A percentile compares a stretch with the other conserved stretches of the same genome.
Conservation (phyloP, 2,329 filamentous ascomycete species). For the Trichoderma sp. region DNA sequence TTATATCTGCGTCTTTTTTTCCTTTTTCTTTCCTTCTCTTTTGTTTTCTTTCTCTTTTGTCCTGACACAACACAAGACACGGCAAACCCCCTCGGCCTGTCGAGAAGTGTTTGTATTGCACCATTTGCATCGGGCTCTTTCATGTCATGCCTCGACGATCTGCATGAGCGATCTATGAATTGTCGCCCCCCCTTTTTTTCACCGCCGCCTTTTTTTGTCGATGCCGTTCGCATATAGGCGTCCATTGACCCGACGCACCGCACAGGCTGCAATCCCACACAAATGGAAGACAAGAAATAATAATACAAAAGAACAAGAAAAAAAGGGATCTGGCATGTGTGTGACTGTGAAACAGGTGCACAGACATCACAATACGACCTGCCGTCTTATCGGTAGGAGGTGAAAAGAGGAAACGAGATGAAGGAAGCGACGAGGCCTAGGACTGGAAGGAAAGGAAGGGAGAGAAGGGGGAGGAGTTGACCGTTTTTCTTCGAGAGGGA, state of each 20-base stretch:
- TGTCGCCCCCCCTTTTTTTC: constrained; percentile 30
- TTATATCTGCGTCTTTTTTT: neutral
- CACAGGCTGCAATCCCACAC: neutral
- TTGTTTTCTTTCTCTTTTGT: too few species aligned
- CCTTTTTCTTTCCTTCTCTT: too few species aligned
- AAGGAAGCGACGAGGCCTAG: neutral
- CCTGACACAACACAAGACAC: too few species aligned
- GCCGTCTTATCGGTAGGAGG: constrained; percentile 20
- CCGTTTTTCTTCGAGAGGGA: constrained; percentile 12
- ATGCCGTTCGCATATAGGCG: constrained; percentile 28
- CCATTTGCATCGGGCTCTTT: constrained; percentile 31
- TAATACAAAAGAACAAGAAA: too few species aligned
- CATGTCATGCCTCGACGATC: constrained; percentile 48
- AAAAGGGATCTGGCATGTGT: neutral
- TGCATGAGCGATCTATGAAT: constrained; percentile 55
- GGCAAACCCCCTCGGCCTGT: neutral
- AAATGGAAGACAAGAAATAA: constrained; percentile 5
- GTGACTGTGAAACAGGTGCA: constrained; percentile 6
- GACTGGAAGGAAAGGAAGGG: constrained; percentile 24
- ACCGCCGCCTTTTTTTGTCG: constrained; percentile 27
- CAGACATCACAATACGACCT: constrained; percentile 24
- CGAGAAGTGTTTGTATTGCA: constrained; percentile 39
- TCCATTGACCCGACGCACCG: neutral
- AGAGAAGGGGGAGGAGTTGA: constrained; percentile 29
- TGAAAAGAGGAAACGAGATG: constrained; percentile 16